Conservation (phyloP, 805 yeast genomes). For the Ogataea angusta region DNA sequence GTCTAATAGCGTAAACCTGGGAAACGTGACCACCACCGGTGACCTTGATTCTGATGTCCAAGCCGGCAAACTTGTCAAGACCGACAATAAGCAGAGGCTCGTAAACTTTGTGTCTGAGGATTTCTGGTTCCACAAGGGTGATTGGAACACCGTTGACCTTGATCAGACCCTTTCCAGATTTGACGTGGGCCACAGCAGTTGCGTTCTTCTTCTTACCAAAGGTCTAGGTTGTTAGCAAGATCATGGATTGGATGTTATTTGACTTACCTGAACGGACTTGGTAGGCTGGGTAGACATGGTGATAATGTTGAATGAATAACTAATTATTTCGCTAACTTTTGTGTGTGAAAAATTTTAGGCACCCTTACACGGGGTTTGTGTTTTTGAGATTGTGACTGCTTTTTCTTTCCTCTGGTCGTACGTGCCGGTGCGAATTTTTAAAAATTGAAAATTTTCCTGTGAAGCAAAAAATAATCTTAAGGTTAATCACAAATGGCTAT, state of each 20-base stretch:
- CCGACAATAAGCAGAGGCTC: conserved; percentile 99
- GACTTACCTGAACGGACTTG: conserved; percentile 83
- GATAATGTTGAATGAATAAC: conserved; percentile 13
- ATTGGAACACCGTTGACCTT: conserved; percentile 99
- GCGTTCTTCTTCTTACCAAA: conserved; percentile 99
- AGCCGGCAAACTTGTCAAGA: conserved; percentile 96
- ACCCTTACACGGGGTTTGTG: conserved; percentile 11
- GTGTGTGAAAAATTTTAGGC: conserved; percentile 13
- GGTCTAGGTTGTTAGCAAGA: conserved; percentile 55
- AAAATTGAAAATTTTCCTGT: conserved; percentile 9
- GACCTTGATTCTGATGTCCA: conserved; percentile 98
- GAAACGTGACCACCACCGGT: conserved; percentile 99
- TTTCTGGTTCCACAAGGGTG: conserved; percentile 98
- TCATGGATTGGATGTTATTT: neutral
- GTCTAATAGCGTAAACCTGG: conserved; percentile 99
- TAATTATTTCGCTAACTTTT: conserved; percentile 6
- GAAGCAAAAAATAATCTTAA: conserved; percentile 7
- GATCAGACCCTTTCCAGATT: conserved; percentile 99
- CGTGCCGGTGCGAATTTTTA: conserved; percentile 6
- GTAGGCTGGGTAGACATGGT: conserved; percentile 53
- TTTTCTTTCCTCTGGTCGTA: conserved; percentile 1
- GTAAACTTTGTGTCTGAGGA: conserved; percentile 98
- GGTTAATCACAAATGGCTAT: conserved; percentile 57
- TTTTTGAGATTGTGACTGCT: conserved; percentile 6
- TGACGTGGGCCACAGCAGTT: conserved; percentile 99